Evolutionary conservation across 306 rosid species (phyloP), one percentile per base, ranked within the genome.

Genomic region (Begonia masoniana): DNA sequence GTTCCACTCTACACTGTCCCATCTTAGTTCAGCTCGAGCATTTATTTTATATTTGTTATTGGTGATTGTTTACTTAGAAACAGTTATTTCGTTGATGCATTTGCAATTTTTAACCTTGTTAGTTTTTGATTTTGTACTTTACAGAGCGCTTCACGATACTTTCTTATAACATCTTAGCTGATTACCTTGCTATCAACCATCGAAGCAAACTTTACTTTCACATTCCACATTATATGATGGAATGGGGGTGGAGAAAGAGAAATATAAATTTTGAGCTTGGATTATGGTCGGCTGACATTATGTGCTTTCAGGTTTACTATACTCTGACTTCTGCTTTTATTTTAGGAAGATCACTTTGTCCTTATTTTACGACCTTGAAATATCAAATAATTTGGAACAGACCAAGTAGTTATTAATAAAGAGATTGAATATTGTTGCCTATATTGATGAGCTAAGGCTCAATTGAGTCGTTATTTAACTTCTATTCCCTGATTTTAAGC

Each of bases 161-260:
- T 57, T 91, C 99, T 13, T 91, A 91, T 69, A 91, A 91, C 62
- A 75, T 86, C 68, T 61, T 91, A 69, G 99, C 96, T 41, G 99
- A 91, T 48, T 83, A 77, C 68, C 94, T 81, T 57, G 96, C 96
- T 50, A 51, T 63, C 63, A 72, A 71, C 48, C 96, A 91, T 68
- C 71, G 83, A 69, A 51, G 26, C 51, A 66, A 73, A 59, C 96
- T 91, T 45, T 91, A 85, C 81, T 65, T 13, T 71, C 94, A 86
- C 62, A 71, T 91, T 61, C 99, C 94, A 26, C 56, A 1, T 39
- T 23, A 77, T 59, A 69, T 83, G 65, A 55, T 91, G 82, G 82
- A 78, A 43, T 91, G 99, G 96, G 76, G 75, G 24, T 71, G 99
- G 88, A 83, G 94, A 69, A 85, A 91, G 74, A 66, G 55, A 10